Conservation (phyloP, 805 yeast genomes). For the Starmerella bombi region DNA sequence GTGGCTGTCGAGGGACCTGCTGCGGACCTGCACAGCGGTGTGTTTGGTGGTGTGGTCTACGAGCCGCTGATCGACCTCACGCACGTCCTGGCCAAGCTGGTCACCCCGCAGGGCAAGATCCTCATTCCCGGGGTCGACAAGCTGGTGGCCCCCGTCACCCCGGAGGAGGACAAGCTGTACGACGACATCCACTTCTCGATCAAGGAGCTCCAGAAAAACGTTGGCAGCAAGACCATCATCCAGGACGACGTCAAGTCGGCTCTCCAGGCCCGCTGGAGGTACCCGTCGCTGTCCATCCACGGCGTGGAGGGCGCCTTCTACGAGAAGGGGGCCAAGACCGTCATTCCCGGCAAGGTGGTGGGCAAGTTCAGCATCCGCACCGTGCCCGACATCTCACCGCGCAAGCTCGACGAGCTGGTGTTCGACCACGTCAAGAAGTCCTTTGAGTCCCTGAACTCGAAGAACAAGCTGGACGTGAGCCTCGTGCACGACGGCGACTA, state of each 20-base stretch:
- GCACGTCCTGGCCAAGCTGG: conserved; percentile 62
- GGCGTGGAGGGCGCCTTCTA: conserved; percentile 97
- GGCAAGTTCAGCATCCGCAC: conserved; percentile 97
- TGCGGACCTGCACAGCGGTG: conserved; percentile 94
- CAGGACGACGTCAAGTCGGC: conserved; percentile 69
- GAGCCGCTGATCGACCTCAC: conserved; percentile 95
- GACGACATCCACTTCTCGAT: conserved; percentile 76
- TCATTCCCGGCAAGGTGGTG: conserved; percentile 82
- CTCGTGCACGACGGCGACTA: conserved; percentile 89
- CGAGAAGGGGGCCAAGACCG: conserved; percentile 94
- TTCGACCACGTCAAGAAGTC: conserved; percentile 51
- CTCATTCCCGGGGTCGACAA: conserved; percentile 78
- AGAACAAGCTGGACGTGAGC: conserved; percentile 59
- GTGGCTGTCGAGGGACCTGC: conserved; percentile 75
- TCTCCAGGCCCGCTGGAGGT: conserved; percentile 97
- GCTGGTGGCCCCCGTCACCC: conserved; percentile 90
- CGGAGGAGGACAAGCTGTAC: conserved; percentile 62
- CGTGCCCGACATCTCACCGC: conserved; percentile 82
- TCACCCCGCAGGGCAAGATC: conserved; percentile 70
- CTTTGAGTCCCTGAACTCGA: conserved; percentile 58
- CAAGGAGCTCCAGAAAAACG: conserved; percentile 72
- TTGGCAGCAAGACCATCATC: conserved; percentile 76
- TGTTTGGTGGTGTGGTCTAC: conserved; percentile 92
- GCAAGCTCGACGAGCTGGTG: conserved; percentile 65
- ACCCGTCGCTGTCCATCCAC: conserved; percentile 87